These are phyloP conservation scores for Chrysanthemum lavandulifolium DNA, from an alignment of 129 eudicot genomes.

Conservation along the genomic window DNA sequence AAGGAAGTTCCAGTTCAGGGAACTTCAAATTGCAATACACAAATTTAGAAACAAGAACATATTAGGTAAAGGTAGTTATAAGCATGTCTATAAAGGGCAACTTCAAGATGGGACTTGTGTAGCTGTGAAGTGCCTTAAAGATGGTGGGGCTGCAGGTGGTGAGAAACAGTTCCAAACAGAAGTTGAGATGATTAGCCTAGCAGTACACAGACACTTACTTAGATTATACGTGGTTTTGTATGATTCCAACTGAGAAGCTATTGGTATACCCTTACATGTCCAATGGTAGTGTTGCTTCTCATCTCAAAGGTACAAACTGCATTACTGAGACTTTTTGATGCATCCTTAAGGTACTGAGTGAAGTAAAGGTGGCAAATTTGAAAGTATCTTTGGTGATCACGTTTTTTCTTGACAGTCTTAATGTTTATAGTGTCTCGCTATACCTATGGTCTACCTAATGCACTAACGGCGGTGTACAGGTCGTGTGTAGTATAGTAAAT, in stretches of 20 bases:
- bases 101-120: conserved; percentile 67
- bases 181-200: conserved; percentile 87
- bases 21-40: conserved; percentile 72
- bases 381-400: too few species aligned
- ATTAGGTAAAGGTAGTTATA: conserved; percentile 81
- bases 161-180: conserved; percentile 73
- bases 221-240: conserved; percentile 61
- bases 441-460: too few species aligned
- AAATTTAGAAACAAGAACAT: conserved; percentile 74
- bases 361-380: not conserved
- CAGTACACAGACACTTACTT: conserved; percentile 72
- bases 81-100: conserved; percentile 67
- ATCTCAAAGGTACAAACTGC: conserved; percentile 63
- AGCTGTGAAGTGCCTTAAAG: conserved; percentile 75
- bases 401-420: too few species aligned
- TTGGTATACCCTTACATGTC: conserved; percentile 88
- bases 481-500: too few species aligned
- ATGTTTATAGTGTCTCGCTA: too few species aligned
- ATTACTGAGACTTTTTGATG: not conserved
- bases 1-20: conserved; percentile 56
- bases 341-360: not conserved
- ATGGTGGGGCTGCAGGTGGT: conserved; percentile 69
- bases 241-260: conserved; percentile 73
- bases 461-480: too few species aligned
- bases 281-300: conserved; percentile 86